These are phyloP conservation scores for Coniochaeta sp. DNA, from an alignment of 2,329 filamentous ascomycete genomes.

Conservation along the genomic window DNA sequence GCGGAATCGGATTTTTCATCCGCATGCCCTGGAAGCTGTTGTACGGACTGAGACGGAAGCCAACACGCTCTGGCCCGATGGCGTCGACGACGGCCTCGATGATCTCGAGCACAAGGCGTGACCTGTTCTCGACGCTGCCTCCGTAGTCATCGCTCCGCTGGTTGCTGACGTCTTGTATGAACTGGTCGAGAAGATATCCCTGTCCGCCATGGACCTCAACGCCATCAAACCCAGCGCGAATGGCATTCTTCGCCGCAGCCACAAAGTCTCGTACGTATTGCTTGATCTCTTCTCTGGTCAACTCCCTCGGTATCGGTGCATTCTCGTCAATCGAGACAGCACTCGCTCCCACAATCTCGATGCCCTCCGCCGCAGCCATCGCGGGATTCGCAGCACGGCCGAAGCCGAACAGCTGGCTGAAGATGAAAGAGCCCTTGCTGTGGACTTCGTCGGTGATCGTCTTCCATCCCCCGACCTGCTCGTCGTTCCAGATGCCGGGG, in stretches of 20 bases:
- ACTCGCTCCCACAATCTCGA: slow-evolving; percentile 26
- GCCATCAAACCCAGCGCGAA: slow-evolving; percentile 44
- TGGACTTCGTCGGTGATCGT: slow-evolving; percentile 53
- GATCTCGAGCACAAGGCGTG: slow-evolving; percentile 43
- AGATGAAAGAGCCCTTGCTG: slow-evolving; percentile 50
- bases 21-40: slow-evolving; percentile 50
- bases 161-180: slow-evolving; percentile 47
- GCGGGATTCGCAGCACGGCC: slow-evolving; percentile 21
- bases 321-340: slow-evolving; percentile 36
- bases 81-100: slow-evolving; percentile 41
- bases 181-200: slow-evolving; percentile 42
- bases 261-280: slow-evolving; percentile 22
- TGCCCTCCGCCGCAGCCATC: slow-evolving; percentile 12
- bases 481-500: slow-evolving; percentile 48
- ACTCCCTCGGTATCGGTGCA: slow-evolving; percentile 26
- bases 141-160: slow-evolving; percentile 47
- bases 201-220: slow-evolving; percentile 33
- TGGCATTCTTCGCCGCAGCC: slow-evolving; percentile 28
- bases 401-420: slow-evolving; percentile 46
- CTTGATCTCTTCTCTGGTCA: slow-evolving; percentile 34
- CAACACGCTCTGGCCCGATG: slow-evolving; percentile 40
- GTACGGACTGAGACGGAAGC: slow-evolving; percentile 50
- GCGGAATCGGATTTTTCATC: slow-evolving; percentile 48
- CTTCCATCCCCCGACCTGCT: slow-evolving; percentile 50
- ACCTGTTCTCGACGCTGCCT: slow-evolving; percentile 46